These are phyloP conservation scores for Artemisia argyi DNA, from an alignment of 129 eudicot genomes.

Conservation along the genomic window DNA sequence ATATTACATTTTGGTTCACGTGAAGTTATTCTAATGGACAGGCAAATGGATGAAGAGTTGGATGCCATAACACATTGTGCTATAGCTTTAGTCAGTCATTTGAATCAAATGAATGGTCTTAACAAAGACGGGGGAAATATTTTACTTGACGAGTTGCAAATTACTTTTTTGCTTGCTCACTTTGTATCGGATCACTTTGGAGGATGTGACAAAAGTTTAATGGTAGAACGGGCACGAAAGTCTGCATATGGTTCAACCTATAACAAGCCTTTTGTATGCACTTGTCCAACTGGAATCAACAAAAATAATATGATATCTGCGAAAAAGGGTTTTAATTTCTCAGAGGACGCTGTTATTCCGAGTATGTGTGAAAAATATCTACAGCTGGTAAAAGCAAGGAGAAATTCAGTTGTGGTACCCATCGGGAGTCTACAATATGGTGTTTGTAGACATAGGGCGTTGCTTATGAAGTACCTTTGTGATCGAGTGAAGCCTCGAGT, in stretches of 20 bases:
- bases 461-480: constrained; percentile 96
- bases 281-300: constrained; percentile 75
- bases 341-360: constrained; percentile 54
- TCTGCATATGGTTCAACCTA: constrained; percentile 72
- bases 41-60: constrained; percentile 79
- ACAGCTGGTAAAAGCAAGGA: constrained; percentile 55
- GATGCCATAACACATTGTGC: constrained; percentile 75
- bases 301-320: constrained; percentile 29
- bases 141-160: constrained; percentile 49
- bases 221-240: constrained; percentile 65
- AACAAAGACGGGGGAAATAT: constrained; percentile 23
- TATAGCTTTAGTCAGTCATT: constrained; percentile 37
- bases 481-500: constrained; percentile 88
- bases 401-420: constrained; percentile 73
- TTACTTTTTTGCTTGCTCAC: constrained; percentile 86
- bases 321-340: constrained; percentile 32
- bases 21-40: constrained; percentile 86
- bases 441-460: constrained; percentile 89
- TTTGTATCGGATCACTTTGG: constrained; percentile 95
- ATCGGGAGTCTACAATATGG: constrained; percentile 83
- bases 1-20: constrained; percentile 66
- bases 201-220: constrained; percentile 75
- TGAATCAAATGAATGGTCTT: background rate
- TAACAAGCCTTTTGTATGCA: constrained; percentile 83
- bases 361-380: constrained; percentile 80